These are phyloP conservation scores for Leccinum pellstonianum DNA, from an alignment of 768 basidiomycete genomes.

Conservation along the genomic window DNA sequence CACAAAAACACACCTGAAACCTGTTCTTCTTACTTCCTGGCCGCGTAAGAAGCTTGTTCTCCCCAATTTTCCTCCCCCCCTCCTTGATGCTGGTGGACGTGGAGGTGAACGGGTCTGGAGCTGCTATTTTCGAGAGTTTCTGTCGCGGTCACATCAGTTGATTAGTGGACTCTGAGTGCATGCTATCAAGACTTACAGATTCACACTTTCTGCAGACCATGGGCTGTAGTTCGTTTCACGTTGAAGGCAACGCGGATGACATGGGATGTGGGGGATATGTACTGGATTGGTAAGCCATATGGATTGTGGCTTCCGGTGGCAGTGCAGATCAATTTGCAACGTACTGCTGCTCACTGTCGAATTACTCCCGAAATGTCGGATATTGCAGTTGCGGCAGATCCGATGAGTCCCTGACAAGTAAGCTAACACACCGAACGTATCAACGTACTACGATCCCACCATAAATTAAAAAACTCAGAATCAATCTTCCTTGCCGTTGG, in stretches of 20 bases:
- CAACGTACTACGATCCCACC: neutral
- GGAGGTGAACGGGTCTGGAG: slow-evolving; percentile 82
- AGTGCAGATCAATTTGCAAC: neutral
- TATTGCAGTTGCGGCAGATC: neutral
- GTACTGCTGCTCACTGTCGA: neutral
- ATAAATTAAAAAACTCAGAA: neutral
- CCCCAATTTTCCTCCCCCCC: slow-evolving; percentile 76
- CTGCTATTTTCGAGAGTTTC: slow-evolving; percentile 91
- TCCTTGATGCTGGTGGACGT: slow-evolving; percentile 75
- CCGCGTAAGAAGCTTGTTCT: slow-evolving; percentile 76
- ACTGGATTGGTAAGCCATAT: slow-evolving; percentile 22
- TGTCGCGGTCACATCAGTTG: slow-evolving; percentile 28
- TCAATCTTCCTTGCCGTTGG: slow-evolving; percentile 4
- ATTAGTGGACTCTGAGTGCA: slow-evolving; percentile 8
- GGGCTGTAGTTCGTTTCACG: slow-evolving; percentile 15
- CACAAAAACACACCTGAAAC: slow-evolving; percentile 56
- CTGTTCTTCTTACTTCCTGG: slow-evolving; percentile 74
- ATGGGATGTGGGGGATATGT: slow-evolving; percentile 3
- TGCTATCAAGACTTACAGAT: slow-evolving; percentile 42
- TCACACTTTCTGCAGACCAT: slow-evolving; percentile 93
- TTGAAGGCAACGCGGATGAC: slow-evolving; percentile 2
- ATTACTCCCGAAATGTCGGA: neutral
- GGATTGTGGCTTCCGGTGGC: neutral
- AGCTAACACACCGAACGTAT: slow-evolving; percentile 1
- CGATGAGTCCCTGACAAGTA: neutral